phyloP scores from a whole-genome alignment of 2,329 filamentous ascomycete genomes.

The Kalmusia sp. region DNA sequence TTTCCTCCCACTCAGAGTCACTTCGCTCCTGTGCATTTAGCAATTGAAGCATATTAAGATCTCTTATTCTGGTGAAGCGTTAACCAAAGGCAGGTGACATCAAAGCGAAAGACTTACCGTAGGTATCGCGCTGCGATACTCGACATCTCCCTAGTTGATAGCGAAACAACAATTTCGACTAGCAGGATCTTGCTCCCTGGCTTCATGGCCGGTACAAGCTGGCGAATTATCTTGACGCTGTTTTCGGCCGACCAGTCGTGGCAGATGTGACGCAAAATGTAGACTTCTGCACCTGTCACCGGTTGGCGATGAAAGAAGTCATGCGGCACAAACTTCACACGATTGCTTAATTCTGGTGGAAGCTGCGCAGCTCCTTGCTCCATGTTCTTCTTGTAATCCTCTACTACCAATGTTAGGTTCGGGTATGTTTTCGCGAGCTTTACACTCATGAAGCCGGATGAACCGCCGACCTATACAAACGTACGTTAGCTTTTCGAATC shows the following conservation, averaged over 20 bases:
- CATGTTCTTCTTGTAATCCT: slow-evolving; percentile 7
- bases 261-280: neutral
- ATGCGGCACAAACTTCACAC: neutral
- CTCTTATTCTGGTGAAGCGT: neutral
- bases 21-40: slow-evolving; percentile 4
- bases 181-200: slow-evolving; percentile 5
- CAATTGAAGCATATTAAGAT: slow-evolving; percentile 2
- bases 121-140: slow-evolving; percentile 3
- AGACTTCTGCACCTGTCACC: neutral
- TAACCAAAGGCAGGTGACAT: neutral
- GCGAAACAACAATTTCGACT: slow-evolving; percentile 14
- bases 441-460: slow-evolving; percentile 8
- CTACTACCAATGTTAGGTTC: neutral
- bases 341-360: neutral
- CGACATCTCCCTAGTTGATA: slow-evolving; percentile 1
- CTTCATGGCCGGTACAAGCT: slow-evolving; percentile 4
- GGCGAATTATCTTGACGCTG: neutral
- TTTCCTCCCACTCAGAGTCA: neutral
- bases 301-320: neutral
- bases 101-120: neutral
- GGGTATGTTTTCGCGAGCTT: neutral
- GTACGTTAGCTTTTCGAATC: neutral
- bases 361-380: slow-evolving; percentile 15
- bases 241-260: neutral
- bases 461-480: neutral